Conservation (phyloP, 495 filamentous ascomycete genomes). For the Trichoderma virens region DNA sequence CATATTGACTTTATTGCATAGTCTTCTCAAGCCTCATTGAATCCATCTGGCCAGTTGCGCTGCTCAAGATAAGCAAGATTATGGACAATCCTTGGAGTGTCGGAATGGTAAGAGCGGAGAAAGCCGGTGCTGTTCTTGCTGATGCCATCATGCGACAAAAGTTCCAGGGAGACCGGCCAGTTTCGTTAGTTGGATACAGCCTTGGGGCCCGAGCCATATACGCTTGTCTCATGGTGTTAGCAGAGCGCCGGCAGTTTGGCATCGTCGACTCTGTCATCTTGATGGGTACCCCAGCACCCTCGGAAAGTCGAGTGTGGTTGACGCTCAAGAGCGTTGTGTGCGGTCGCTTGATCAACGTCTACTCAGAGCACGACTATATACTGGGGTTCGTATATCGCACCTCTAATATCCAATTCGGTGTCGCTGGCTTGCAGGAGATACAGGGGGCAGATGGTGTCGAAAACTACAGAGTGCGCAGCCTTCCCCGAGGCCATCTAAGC, state of each 20-base stretch:
- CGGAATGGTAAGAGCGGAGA: constrained; percentile 74
- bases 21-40: constrained; percentile 65
- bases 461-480: constrained; percentile 48
- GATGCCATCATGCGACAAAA: constrained; percentile 76
- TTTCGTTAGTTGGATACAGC: constrained; percentile 83
- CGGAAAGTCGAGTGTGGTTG: constrained; percentile 43
- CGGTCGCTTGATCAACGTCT: constrained; percentile 52
- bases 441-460: constrained; percentile 47
- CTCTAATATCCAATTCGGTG: constrained; percentile 45
- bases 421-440: constrained; percentile 50
- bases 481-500: constrained; percentile 45
- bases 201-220: constrained; percentile 88
- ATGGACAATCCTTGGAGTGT: constrained; percentile 88
- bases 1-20: constrained; percentile 34
- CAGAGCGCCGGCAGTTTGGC: constrained; percentile 73
- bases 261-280: constrained; percentile 78
- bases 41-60: constrained; percentile 64
- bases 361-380: constrained; percentile 52
- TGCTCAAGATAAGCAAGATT: constrained; percentile 72
- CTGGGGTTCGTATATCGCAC: constrained; percentile 52
- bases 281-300: constrained; percentile 73
- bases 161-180: constrained; percentile 79
- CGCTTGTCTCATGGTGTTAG: constrained; percentile 66
- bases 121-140: constrained; percentile 76
- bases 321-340: constrained; percentile 48